phyloP scores from a whole-genome alignment of 768 basidiomycete species.

The Lentinus tigrinus region DNA sequence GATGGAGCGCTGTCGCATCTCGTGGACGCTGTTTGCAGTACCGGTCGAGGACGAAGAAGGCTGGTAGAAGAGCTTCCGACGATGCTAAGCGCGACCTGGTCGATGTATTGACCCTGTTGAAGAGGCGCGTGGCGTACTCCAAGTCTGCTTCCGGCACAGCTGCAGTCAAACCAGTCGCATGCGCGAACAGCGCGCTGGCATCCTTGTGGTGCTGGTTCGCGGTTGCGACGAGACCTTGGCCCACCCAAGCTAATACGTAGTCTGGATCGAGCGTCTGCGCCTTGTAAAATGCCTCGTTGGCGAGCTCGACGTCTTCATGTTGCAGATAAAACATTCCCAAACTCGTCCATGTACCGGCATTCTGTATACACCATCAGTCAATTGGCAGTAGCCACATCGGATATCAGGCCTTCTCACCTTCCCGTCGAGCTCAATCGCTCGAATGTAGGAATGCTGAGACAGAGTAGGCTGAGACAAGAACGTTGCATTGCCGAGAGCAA shows the following conservation, averaged over 20 bases:
- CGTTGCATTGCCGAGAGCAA: constrained; percentile 71
- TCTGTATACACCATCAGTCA: constrained; percentile 40
- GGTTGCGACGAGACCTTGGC: constrained; percentile 74
- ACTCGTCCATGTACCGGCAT: constrained; percentile 78
- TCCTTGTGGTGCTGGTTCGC: constrained; percentile 57
- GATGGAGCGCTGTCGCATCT: constrained; percentile 77
- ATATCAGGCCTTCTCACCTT: constrained; percentile 53
- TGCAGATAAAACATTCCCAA: constrained; percentile 85
- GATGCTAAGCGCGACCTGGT: constrained; percentile 18
- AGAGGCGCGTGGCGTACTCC: constrained; percentile 64
- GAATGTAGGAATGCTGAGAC: constrained; percentile 91
- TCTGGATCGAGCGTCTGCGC: constrained; percentile 94
- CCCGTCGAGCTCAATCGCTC: constrained; percentile 78
- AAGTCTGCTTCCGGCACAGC: constrained; percentile 75
- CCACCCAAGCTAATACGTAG: constrained; percentile 85
- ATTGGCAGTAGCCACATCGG: constrained; percentile 1
- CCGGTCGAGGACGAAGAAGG: constrained; percentile 79
- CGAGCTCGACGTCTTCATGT: constrained; percentile 76
- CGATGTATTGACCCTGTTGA: constrained; percentile 38
- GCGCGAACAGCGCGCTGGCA: constrained; percentile 67
- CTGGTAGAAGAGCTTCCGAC: constrained; percentile 60
- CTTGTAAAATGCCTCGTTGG: constrained; percentile 80
- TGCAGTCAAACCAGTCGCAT: constrained; percentile 61
- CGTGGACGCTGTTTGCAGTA: constrained; percentile 66
- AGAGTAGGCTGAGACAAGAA: constrained; percentile 66